Evolutionary conservation across 208 protist species (phyloP).

Genomic region (Zelonia costaricensis): DNA sequence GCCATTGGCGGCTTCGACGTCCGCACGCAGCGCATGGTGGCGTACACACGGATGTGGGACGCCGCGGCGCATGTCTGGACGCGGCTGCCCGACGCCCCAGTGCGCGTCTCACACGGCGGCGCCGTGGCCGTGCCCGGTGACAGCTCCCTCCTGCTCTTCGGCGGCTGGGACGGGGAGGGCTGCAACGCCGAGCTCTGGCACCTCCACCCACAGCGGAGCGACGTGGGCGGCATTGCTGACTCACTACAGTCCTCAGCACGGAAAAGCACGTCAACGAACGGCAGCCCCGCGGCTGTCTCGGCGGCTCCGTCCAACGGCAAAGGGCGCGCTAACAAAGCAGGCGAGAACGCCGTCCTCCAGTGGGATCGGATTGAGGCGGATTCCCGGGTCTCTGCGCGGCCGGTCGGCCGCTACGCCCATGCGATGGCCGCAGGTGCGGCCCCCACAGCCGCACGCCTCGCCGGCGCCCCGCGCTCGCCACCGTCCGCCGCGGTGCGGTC

Average conservation of each 20-base stretch:
- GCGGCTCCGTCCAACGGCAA: not conserved
- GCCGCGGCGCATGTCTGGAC: conserved; percentile 1
- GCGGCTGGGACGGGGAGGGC: conserved; percentile 10
- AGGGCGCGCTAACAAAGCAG: not conserved
- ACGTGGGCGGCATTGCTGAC: not conserved
- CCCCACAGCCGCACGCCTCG: not conserved
- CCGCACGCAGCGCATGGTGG: not conserved
- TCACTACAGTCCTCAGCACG: not conserved
- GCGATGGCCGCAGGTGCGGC: not conserved
- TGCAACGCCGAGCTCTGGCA: conserved; percentile 14
- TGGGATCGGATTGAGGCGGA: conserved; percentile 9
- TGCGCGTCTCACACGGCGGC: conserved; percentile 7
- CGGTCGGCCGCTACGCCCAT: conserved; percentile 9
- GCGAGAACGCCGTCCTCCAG: not conserved
- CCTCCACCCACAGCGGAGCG: not conserved
- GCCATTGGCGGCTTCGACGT: conserved; percentile 6
- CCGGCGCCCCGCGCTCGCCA: not conserved
- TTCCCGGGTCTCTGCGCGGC: not conserved
- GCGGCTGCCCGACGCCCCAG: conserved; percentile 11
- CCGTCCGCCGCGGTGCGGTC: not conserved
- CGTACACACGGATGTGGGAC: conserved; percentile 10
- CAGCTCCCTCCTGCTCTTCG: conserved; percentile 8
- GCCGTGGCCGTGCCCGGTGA: conserved; percentile 5
- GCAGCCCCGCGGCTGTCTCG: not conserved
- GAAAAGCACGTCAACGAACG: not conserved